Evolutionary conservation across 1,284 basidiomycete species (phyloP).

Genomic region (Tilletia caries): DNA sequence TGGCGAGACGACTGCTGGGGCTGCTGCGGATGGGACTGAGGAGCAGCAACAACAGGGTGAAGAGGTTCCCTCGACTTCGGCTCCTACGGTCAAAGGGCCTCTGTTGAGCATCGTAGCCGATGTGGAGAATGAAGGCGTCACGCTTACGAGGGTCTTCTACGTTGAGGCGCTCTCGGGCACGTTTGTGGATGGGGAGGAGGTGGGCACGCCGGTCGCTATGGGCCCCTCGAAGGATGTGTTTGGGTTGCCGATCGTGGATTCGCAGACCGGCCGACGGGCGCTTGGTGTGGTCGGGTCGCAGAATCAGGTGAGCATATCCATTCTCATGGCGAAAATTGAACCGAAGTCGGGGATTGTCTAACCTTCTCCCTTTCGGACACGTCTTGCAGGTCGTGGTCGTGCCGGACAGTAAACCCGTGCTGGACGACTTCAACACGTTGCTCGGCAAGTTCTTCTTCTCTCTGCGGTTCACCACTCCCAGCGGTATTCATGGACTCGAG

Average conservation of each 20-base stretch:
- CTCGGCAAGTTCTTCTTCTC: constrained; percentile 27
- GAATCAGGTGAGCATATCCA: constrained; percentile 9
- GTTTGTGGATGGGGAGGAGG: constrained; percentile 27
- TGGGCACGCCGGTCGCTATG: constrained; percentile 17
- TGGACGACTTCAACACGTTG: neutral
- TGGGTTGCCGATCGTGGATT: constrained; percentile 34
- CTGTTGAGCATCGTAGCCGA: constrained; percentile 45
- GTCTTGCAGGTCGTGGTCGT: neutral
- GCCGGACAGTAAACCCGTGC: neutral
- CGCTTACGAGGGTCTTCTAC: constrained; percentile 45
- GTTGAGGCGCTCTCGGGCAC: constrained; percentile 49
- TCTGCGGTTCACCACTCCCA: constrained; percentile 16
- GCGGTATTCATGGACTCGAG: constrained; percentile 17
- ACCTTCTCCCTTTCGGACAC: neutral
- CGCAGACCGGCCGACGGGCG: constrained; percentile 18
- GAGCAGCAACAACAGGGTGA: neutral
- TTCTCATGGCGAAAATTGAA: neutral
- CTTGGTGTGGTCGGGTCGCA: neutral
- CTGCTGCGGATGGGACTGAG: neutral
- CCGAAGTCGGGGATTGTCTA: neutral
- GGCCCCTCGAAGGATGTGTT: constrained; percentile 37
- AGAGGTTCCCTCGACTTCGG: neutral
- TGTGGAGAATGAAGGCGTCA: constrained; percentile 28
- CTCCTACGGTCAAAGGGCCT: constrained; percentile 18
- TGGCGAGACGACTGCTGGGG: constrained; percentile 17